Conservation (phyloP, 202 grass and related monocot species). For the Schoenoplectus triqueter region DNA sequence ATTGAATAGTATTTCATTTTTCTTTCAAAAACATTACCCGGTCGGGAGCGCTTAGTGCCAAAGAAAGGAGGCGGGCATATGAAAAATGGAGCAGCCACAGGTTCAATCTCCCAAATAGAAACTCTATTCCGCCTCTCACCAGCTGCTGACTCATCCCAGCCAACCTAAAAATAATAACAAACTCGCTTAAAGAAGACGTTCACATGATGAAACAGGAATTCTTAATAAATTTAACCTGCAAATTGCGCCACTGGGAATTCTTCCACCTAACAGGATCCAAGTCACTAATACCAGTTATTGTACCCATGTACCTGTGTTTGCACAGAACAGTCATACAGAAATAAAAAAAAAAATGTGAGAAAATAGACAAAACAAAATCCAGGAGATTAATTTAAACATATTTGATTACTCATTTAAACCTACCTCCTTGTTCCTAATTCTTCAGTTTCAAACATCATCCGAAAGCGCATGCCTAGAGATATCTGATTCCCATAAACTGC, state of each 20-base stretch:
- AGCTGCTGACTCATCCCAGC: constrained; percentile 96
- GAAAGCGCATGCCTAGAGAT: constrained; percentile 91
- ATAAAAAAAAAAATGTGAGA: not conserved
- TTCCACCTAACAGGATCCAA: constrained; percentile 95
- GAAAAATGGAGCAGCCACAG: constrained; percentile 90
- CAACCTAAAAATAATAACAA: constrained; percentile 61
- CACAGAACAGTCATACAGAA: not conserved
- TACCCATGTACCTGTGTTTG: constrained; percentile 92
- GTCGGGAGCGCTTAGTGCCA: constrained; percentile 76
- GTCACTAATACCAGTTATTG: constrained; percentile 94
- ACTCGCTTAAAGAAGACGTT: constrained; percentile 18
- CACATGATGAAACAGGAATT: not conserved
- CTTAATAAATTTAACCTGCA: constrained; percentile 64
- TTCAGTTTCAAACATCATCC: constrained; percentile 96
- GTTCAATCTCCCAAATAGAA: constrained; percentile 98
- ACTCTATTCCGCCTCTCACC: constrained; percentile 89
- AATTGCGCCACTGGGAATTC: constrained; percentile 91
- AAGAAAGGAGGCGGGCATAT: constrained; percentile 96
- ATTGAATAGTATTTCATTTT: not conserved
- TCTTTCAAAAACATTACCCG: constrained; percentile 48
- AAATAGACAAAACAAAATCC: not conserved
- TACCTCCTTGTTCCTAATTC: constrained; percentile 92
- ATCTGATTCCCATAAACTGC: constrained; percentile 85
- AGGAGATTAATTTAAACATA: not conserved
- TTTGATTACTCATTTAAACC: not conserved